Base-by-base conservation (phyloP, 78 protist genomes). In the Tieghemostelium lacteum region DNA sequence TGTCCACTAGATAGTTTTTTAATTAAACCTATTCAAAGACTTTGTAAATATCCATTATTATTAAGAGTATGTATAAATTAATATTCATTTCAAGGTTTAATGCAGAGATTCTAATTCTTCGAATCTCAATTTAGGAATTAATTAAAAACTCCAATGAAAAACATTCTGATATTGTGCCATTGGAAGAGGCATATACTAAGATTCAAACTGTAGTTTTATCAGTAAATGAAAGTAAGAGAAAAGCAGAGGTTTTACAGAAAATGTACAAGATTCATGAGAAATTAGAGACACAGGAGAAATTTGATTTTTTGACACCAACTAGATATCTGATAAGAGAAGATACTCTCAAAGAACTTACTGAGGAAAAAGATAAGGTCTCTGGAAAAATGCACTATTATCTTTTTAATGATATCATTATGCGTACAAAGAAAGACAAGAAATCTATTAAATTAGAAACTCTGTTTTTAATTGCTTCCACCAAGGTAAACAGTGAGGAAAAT, bases 21-120 rank as follows among this genome's bases (percentile, higher is more conserved):
- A 6, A 77, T 88, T 54, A 88, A 88, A 52, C 93, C 93, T 1
- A 40, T 88, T 50, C 93, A 88, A 52, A 42, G 93, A 26, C 85
- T 88, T 26, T 88, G 93, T 75, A 88, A 88, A 75, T 88, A 88
- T 66, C 93, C 93, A 33, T 36, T 88, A 4, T 52, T 88, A 0
- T 29, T 78, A 12, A 78, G 74, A 55, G 76, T 67, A 24, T 28
- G 50, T 29, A 36, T 8, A 16, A 63, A 16, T 49, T 16, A 12
- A 16, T 16, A 49, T 49, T 12, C 12, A 49, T 49, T 16, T 49
- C 12, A 49, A 16, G 12, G 12, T 49, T 16, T 49, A 49, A 16
- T 16, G 8, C 8, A 49, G 12, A n/a, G n/a, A n/a, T n/a, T n/a
- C n/a, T n/a, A n/a, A n/a, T n/a, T n/a, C n/a, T n/a, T n/a, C n/a